Evolutionary conservation across 495 filamentous ascomycete genomes (phyloP).

Genomic region (Penicillium ochrochloron): DNA sequence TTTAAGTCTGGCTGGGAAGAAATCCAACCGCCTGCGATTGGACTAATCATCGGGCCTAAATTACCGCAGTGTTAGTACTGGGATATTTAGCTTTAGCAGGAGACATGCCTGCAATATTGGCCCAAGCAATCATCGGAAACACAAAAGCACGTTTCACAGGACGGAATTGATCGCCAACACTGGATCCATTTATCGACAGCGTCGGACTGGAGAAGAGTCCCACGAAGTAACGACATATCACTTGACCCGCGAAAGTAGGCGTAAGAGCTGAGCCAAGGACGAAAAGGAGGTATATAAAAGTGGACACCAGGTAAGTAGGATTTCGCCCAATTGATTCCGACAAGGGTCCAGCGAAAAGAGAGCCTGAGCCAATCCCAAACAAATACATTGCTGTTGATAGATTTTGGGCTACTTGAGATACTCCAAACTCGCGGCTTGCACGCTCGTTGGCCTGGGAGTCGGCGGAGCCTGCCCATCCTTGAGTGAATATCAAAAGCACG

Average conservation of each 20-base stretch:
- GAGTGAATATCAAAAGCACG: neutral
- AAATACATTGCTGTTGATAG: neutral
- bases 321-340: conserved; percentile 4
- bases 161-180: conserved; percentile 4
- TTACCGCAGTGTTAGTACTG: neutral
- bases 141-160: conserved; percentile 2
- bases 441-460: neutral
- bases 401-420: neutral
- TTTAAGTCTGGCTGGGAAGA: neutral
- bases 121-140: conserved; percentile 1
- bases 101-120: neutral
- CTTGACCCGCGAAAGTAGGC: conserved; percentile 2
- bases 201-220: conserved; percentile 6
- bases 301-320: conserved; percentile 4
- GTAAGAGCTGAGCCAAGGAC: conserved; percentile 3
- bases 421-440: neutral
- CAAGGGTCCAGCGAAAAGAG: conserved; percentile 1
- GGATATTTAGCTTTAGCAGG: neutral
- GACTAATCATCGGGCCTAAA: conserved; percentile 5
- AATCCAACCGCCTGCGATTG: neutral
- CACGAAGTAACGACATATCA: conserved; percentile 1
- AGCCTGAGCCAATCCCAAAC: neutral
- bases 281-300: conserved; percentile 4
- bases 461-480: neutral
- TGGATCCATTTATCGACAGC: conserved; percentile 5